Base-by-base conservation (phyloP, 208 protist species). In the Tritrichomonas musculus region DNA sequence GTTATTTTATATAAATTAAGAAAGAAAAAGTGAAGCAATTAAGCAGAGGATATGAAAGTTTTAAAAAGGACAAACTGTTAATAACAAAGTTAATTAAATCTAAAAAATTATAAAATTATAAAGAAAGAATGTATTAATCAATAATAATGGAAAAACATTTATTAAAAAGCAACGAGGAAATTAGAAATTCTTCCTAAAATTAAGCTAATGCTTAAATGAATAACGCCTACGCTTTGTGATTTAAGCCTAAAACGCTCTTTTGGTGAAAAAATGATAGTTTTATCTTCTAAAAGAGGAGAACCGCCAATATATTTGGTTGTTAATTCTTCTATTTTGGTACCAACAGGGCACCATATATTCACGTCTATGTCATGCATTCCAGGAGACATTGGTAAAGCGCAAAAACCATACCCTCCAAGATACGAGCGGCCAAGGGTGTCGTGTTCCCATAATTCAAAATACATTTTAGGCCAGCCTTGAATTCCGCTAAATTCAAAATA, bases 391-490 rank as follows among this genome's bases (percentile, higher is more conserved):
- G 77, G 77, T 0, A 88, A 30, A 39, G 44, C 27, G 11, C 47
- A 53, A 30, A 88, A 88, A 25, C 77, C 77, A 57, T 88, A 88
- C 9, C 77, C 77, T 20, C 77, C 77, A 1, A 88, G 27, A 47
- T 39, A 88, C 11, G 77, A 88, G 47, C 77, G 77, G 53, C 77
- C 77, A 33, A 88, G 77, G 0, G 77, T 57, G 36, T 88, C 77
- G 17, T 88, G 77, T 57, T 88, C 77, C 77, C 77, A 88, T 44
- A 88, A 41, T 88, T 88, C 77, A 30, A 88, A 88, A 57, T 22
- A 88, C 33, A 88, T 53, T 88, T 88, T 88, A 20, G 77, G 77
- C 77, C 77, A 88, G 30, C 77, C 77, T 88, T 88, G 77, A 88
- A 88, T 88, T 57, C 77, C 77, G 8, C 47, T 88, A 30, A 88